Evolutionary conservation across 2,329 filamentous ascomycete genomes (phyloP).

Genomic region (Fusarium siculi): DNA sequence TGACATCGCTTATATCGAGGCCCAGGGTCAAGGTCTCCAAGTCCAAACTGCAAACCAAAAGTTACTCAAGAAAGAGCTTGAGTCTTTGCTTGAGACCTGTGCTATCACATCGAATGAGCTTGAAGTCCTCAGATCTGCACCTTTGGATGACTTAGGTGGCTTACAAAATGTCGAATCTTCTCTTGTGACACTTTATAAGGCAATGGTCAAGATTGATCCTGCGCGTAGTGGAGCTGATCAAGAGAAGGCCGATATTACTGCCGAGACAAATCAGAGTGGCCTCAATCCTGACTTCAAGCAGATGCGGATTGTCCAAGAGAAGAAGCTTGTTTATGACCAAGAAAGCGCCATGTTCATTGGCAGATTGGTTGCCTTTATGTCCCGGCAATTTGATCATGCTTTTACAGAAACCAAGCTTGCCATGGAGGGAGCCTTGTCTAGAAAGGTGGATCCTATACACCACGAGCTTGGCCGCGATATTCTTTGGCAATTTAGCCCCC

Average conservation of each 20-base stretch:
- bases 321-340: slow-evolving; percentile 86
- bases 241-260: slow-evolving; percentile 60
- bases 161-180: slow-evolving; percentile 82
- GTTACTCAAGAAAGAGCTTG: slow-evolving; percentile 87
- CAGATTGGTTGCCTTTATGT: slow-evolving; percentile 84
- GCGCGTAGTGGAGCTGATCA: slow-evolving; percentile 68
- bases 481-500: slow-evolving; percentile 87
- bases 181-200: slow-evolving; percentile 86
- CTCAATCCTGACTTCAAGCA: slow-evolving; percentile 82
- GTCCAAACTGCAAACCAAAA: slow-evolving; percentile 98
- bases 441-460: slow-evolving; percentile 76
- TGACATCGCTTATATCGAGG: slow-evolving; percentile 96
- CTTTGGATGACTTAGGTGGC: slow-evolving; percentile 76
- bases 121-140: slow-evolving; percentile 76
- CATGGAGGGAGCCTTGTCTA: slow-evolving; percentile 68
- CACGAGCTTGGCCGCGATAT: slow-evolving; percentile 77
- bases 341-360: slow-evolving; percentile 82
- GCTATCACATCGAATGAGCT: slow-evolving; percentile 83
- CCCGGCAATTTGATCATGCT: slow-evolving; percentile 80
- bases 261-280: slow-evolving; percentile 56
- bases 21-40: slow-evolving; percentile 94
- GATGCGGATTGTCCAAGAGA: slow-evolving; percentile 95
- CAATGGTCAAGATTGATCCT: slow-evolving; percentile 93
- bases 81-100: slow-evolving; percentile 89
- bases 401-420: slow-evolving; percentile 75